These are phyloP conservation scores for Suhomyces bokatorum DNA, from an alignment of 1,139 yeast genomes.

Conservation along the genomic window DNA sequence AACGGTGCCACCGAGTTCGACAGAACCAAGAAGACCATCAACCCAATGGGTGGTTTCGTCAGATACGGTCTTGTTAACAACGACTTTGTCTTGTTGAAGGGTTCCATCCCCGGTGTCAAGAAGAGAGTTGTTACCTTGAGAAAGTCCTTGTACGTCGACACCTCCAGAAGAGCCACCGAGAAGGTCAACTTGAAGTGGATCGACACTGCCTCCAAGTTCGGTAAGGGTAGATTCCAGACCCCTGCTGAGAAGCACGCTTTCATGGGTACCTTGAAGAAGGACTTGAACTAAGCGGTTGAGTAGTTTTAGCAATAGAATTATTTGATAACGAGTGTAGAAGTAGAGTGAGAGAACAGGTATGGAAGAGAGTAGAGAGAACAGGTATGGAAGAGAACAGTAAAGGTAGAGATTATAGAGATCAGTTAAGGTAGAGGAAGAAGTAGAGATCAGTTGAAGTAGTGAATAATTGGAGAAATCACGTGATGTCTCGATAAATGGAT, in stretches of 20 bases:
- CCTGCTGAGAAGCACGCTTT: slow-evolving; percentile 99
- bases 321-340: slow-evolving; percentile 1
- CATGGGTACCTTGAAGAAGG: slow-evolving; percentile 99
- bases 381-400: too few relatives aligned
- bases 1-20: slow-evolving; percentile 97
- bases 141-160: slow-evolving; percentile 97
- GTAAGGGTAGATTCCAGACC: slow-evolving; percentile 99
- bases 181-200: slow-evolving; percentile 98
- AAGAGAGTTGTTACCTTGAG: slow-evolving; percentile 99
- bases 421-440: too few relatives aligned
- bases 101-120: slow-evolving; percentile 99
- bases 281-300: slow-evolving; percentile 33
- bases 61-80: slow-evolving; percentile 98
- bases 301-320: slow-evolving; percentile 10
- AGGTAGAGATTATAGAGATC: too few relatives aligned
- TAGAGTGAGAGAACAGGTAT: too few relatives aligned
- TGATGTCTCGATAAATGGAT: too few relatives aligned
- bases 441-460: too few relatives aligned
- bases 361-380: too few relatives aligned
- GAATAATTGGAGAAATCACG: too few relatives aligned
- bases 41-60: slow-evolving; percentile 99
- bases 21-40: slow-evolving; percentile 99
- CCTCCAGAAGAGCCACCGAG: slow-evolving; percentile 97
- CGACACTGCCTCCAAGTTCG: slow-evolving; percentile 99
- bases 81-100: slow-evolving; percentile 97